Base-by-base conservation (phyloP, 1,139 yeast species). In the Lodderomyces metapsilosis region DNA sequence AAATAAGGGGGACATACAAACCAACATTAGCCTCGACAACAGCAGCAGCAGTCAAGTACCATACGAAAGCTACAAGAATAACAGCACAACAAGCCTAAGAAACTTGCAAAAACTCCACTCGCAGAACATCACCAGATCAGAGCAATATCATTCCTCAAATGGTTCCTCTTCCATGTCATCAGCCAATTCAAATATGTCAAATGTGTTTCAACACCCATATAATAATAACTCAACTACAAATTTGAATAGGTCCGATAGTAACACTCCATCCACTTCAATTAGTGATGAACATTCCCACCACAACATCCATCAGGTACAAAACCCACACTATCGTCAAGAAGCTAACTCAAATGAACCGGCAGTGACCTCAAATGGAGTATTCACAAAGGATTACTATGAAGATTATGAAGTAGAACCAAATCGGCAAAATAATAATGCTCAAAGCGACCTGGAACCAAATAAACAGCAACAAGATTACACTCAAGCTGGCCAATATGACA, bases 1-100 rank as follows among this genome's bases (percentile, higher is more conserved):
- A n/a, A 58, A 47, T 40, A 57, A 51, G 37, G 48, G 51, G 20
- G 72, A 66, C 45, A 63, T 66, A 8, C 59, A 68, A 11, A 63
- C 71, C 7, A 67, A 66, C 42, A 61, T 64, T 10, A 40, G 43
- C 3, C 35, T 53, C 33, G 52, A 50, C 36, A 56, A 56, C 50
- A 50, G 36, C 49, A 50, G 36, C 49, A 49, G 11, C 9, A 6
- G 37, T 39, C 54, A 40, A 45, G 35, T 28, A n/a, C 42, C 42
- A 2, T 39, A 32, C 30, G 40, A 47, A 28, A 38, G 24, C 5
- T 43, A 38, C 37, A 43, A 15, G 20, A 44, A 38, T 34, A 43
- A 30, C 20, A 48, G 51, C 32, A 38, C 43, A 18, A 30, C 43
- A 20, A 44, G 45, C 23, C 43, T 44, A 21, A 45, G 40, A 15